Evolutionary conservation across 1,284 basidiomycete genomes (phyloP).

Genomic region (Ceratobasidium sp.): DNA sequence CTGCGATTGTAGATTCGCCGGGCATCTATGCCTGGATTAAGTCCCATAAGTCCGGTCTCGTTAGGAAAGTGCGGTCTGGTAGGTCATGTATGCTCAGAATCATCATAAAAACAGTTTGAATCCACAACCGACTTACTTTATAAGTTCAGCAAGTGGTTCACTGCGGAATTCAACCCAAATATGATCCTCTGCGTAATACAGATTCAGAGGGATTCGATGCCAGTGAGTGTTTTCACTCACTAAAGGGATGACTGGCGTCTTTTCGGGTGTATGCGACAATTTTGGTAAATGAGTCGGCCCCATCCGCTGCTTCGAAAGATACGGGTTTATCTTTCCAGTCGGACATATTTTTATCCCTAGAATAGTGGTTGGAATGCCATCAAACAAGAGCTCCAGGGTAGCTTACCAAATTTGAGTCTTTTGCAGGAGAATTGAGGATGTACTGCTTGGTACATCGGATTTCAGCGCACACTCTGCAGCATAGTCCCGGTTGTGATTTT

Average conservation of each 20-base stretch:
- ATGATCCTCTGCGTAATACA: background rate
- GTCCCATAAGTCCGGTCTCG: background rate
- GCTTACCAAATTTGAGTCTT: too few species aligned
- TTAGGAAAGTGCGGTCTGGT: background rate
- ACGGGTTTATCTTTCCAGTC: too few species aligned
- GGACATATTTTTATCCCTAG: too few species aligned
- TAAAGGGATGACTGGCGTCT: background rate
- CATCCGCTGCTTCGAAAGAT: too few species aligned
- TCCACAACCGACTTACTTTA: background rate
- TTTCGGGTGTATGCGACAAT: slow-evolving; percentile 11
- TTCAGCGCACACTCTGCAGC: too few species aligned
- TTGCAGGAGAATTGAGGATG: too few species aligned
- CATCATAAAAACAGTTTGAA: too few species aligned
- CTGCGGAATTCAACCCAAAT: slow-evolving; percentile 25
- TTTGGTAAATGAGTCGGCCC: too few species aligned
- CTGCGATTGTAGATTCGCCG: slow-evolving; percentile 4
- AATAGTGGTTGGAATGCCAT: too few species aligned
- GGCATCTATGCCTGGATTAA: slow-evolving; percentile 2
- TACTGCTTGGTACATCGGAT: too few species aligned
- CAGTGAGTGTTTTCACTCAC: background rate
- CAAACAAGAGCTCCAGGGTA: too few species aligned
- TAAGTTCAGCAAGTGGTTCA: background rate
- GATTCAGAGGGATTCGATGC: background rate
- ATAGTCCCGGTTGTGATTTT: too few species aligned
- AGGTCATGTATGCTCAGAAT: background rate